These are phyloP conservation scores for Bipolaris gigantea DNA, from an alignment of 2,329 filamentous ascomycete species.

Conservation along the genomic window DNA sequence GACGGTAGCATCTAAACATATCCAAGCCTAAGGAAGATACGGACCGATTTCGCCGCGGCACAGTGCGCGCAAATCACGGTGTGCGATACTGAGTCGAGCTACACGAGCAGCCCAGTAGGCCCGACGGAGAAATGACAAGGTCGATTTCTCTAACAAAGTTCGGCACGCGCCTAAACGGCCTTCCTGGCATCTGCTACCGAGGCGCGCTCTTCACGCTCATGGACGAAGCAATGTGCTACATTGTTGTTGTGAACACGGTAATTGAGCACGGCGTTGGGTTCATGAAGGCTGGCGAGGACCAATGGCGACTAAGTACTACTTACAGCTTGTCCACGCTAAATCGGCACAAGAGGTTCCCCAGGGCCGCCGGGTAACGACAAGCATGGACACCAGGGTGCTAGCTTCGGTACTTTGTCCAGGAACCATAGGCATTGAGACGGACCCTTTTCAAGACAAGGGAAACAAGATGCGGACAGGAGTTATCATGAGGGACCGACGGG, in stretches of 20 bases:
- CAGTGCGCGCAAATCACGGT: constrained; percentile 21
- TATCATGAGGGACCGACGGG: constrained; percentile 30
- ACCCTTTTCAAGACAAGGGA: constrained; percentile 22
- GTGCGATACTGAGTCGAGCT: constrained; percentile 27
- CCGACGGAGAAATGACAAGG: constrained; percentile 15
- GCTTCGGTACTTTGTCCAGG: constrained; percentile 29
- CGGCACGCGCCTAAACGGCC: constrained; percentile 56
- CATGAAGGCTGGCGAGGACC: constrained; percentile 4
- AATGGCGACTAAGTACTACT: constrained; percentile 12
- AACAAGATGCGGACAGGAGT: constrained; percentile 26
- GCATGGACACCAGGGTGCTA: constrained; percentile 27
- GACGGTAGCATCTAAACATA: constrained; percentile 11
- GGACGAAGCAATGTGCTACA: constrained; percentile 57
- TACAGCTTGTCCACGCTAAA: constrained; percentile 8
- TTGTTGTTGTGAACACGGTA: constrained; percentile 23
- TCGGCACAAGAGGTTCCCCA: constrained; percentile 19
- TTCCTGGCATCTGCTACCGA: constrained; percentile 70
- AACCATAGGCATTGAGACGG: constrained; percentile 29
- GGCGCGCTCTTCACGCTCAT: constrained; percentile 67
- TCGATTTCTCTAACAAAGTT: constrained; percentile 25
- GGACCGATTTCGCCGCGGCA: constrained; percentile 22
- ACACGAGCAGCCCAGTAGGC: constrained; percentile 18
- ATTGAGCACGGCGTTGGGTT: constrained; percentile 8
- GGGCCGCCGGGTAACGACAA: constrained; percentile 26
- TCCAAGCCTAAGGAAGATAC: constrained; percentile 17